These are phyloP conservation scores for Kwoniella dendrophila DNA, from an alignment of 768 basidiomycete genomes.

Conservation along the genomic window DNA sequence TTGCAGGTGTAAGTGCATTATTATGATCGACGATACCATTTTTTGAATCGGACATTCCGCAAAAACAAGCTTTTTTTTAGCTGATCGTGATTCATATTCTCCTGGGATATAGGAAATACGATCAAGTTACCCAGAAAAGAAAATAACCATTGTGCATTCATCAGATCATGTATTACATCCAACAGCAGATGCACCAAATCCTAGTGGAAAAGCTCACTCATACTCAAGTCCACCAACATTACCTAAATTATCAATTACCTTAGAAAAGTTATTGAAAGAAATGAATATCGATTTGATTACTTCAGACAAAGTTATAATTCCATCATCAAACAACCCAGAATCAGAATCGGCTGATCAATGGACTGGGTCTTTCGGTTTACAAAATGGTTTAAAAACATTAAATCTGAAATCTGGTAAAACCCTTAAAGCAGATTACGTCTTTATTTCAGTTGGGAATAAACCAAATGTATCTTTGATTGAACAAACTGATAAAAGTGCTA, in stretches of 20 bases:
- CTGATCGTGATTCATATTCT: not conserved
- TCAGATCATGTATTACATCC: constrained; percentile 28
- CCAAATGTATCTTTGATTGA: constrained; percentile 32
- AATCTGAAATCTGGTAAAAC: constrained; percentile 29
- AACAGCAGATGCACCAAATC: not conserved
- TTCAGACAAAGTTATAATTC: constrained; percentile 32
- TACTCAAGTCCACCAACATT: constrained; percentile 23
- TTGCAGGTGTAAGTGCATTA: constrained; percentile 32
- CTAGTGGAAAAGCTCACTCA: constrained; percentile 6
- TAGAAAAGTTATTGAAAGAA: constrained; percentile 28
- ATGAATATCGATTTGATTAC: constrained; percentile 33
- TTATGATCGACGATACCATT: not conserved
- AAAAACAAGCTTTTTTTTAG: not conserved
- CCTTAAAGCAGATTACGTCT: constrained; percentile 38
- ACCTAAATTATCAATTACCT: constrained; percentile 27
- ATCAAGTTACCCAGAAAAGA: constrained; percentile 24
- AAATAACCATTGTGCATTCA: constrained; percentile 41
- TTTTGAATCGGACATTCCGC: not conserved
- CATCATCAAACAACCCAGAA: constrained; percentile 8
- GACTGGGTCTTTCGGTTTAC: constrained; percentile 34
- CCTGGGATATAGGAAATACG: constrained; percentile 30
- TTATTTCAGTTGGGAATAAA: constrained; percentile 42
- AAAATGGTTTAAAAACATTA: constrained; percentile 30
- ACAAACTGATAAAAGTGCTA: constrained; percentile 27
- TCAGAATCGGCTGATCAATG: too few species aligned